Evolutionary conservation across 2,329 filamentous ascomycete genomes (phyloP), one percentile per base, ranked within the genome.

Genomic region (Aspergillus puulaauensis): DNA sequence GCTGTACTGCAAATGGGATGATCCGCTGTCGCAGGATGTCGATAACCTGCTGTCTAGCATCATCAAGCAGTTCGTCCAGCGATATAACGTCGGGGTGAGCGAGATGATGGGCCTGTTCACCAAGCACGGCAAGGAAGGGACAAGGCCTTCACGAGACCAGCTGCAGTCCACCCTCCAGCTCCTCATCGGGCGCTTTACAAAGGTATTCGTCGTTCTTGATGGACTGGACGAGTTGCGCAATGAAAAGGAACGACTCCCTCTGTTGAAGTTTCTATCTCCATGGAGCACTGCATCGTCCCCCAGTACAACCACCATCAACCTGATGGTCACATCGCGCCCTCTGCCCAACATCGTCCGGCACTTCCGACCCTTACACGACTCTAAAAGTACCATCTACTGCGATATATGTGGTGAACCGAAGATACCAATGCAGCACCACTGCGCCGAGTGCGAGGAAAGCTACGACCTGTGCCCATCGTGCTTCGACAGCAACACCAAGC

Each of bases 1-100:
- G 53, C 47, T 63, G 1, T 63, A 63, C 24, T 63, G 61, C 52
- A 63, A 61, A 51, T 63, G 61, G 61, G 61, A 63, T n/a, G 59
- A 61, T 31, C 33, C 41, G 6, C 33, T 50, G 15, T 55, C 57
- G n/a, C 57, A 59, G 57, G 37, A 27, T 4, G n/a, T 59, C 3
- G 50, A 53, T 27, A 23, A 44, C 11, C 31, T 58, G 19, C 24
- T 58, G 9, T 27, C 56, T 5, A 58, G 56, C 23, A 24, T 58
- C 24, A 39, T 58, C 37, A 58, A 58, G 45, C 56, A 58, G 50
- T 45, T 53, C 23, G 39, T 58, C 12, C 56, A 58, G 44, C 51
- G 51, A 19, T 58, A 58, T 17, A 24, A 45, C 6, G 45, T 45
- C 6, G 35, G 46, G n/a, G 17, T n/a, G 3, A 17, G 24, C 7